A percentile compares a stretch with the other conserved stretches of the same genome.
phyloP scores from a whole-genome alignment of 2,329 filamentous ascomycete species.

The Aspergillus pseudonomiae region DNA sequence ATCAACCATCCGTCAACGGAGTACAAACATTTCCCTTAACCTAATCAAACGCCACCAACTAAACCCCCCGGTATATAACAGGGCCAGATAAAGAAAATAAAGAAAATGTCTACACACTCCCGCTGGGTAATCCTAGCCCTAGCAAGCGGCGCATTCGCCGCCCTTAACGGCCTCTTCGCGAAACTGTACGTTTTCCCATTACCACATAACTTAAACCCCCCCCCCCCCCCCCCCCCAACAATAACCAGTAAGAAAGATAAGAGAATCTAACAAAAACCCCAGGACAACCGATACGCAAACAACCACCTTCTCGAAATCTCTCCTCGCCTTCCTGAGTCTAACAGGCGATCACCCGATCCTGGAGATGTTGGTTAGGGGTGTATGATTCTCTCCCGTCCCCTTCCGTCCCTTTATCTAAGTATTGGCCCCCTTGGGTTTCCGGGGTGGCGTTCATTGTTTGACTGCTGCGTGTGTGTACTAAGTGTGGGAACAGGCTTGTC shows the following conservation, averaged over 20 bases:
- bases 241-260: neutral
- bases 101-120: slow-evolving; percentile 20
- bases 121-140: slow-evolving; percentile 60
- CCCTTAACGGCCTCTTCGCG: slow-evolving; percentile 68
- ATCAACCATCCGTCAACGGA: neutral
- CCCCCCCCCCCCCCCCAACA: too few species aligned
- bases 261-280: neutral
- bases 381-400: slow-evolving; percentile 39
- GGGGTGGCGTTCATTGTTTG: neutral
- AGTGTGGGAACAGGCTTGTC: slow-evolving; percentile 53
- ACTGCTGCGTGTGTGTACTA: neutral
- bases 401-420: neutral
- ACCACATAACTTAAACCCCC: neutral
- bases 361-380: slow-evolving; percentile 55
- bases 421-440: neutral
- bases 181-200: slow-evolving; percentile 55
- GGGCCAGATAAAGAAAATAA: neutral
- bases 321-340: slow-evolving; percentile 52
- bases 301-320: slow-evolving; percentile 51
- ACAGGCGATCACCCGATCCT: slow-evolving; percentile 42
- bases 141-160: slow-evolving; percentile 64
- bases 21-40: neutral
- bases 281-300: slow-evolving; percentile 66
- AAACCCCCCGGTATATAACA: neutral
- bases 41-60: neutral